These are phyloP conservation scores for Apophysomyces trapeziformis DNA, from an alignment of 371 early-diverging fungal species.

Conservation along the genomic window DNA sequence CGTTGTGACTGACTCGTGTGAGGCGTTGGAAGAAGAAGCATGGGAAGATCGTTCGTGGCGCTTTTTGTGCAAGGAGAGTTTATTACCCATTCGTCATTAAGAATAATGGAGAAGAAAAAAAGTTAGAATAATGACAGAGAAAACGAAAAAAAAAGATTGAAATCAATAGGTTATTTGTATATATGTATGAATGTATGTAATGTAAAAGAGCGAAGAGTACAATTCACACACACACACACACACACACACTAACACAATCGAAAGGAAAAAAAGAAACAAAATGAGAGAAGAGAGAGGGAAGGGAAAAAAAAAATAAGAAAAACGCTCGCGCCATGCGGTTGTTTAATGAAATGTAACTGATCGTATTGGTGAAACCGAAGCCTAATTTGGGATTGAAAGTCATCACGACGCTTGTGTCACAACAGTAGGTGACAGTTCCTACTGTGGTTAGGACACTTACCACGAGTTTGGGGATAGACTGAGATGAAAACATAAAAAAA, in stretches of 20 bases:
- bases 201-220: too few relatives aligned
- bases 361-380: neutral
- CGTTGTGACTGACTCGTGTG: neutral
- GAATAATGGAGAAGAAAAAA: neutral
- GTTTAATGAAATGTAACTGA: constrained; percentile 10
- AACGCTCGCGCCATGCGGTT: constrained; percentile 9
- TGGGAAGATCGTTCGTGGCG: neutral
- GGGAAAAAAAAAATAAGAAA: neutral
- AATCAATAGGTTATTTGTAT: too few relatives aligned
- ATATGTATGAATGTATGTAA: too few relatives aligned
- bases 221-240: too few relatives aligned
- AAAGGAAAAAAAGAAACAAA: neutral
- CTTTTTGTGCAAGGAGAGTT: constrained; percentile 5
- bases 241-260: neutral
- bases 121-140: neutral
- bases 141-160: neutral
- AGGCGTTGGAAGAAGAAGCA: neutral
- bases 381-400: constrained; percentile 11
- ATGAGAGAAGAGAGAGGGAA: neutral
- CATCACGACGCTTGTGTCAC: neutral
- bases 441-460: constrained; percentile 7
- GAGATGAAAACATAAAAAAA: too few relatives aligned
- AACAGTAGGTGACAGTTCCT: neutral
- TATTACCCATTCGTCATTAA: constrained; percentile 12
- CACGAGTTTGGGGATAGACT: constrained; percentile 8